phyloP scores from a whole-genome alignment of 805 yeast genomes.

The Ogataea methylovora region DNA sequence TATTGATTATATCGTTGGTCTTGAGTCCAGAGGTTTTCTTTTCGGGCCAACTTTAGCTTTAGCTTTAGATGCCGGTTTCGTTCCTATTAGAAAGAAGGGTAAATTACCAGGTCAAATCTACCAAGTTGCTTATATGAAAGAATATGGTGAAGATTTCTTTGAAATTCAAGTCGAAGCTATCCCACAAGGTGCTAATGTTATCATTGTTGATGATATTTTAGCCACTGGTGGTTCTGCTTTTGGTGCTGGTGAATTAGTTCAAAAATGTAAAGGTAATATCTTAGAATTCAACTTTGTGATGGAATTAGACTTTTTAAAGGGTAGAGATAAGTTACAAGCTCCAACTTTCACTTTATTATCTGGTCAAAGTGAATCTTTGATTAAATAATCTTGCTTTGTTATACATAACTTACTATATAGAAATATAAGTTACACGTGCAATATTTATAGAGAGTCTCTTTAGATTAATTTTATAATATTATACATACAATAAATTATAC shows the following conservation, averaged over 20 bases:
- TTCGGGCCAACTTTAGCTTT: slow-evolving; percentile 95
- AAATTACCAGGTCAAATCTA: slow-evolving; percentile 85
- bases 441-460: neutral
- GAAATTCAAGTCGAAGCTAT: slow-evolving; percentile 83
- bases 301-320: slow-evolving; percentile 93
- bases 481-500: slow-evolving; percentile 10
- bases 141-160: slow-evolving; percentile 85
- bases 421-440: neutral
- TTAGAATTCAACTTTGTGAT: slow-evolving; percentile 81
- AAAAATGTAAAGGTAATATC: slow-evolving; percentile 59
- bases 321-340: slow-evolving; percentile 78
- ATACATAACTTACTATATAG: neutral
- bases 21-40: slow-evolving; percentile 94
- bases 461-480: neutral
- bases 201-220: slow-evolving; percentile 91
- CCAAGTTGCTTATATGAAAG: slow-evolving; percentile 74
- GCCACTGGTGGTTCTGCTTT: slow-evolving; percentile 97
- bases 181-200: slow-evolving; percentile 70
- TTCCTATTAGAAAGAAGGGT: slow-evolving; percentile 93
- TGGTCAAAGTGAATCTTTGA: slow-evolving; percentile 60
- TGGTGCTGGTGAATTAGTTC: slow-evolving; percentile 85
- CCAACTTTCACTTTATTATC: slow-evolving; percentile 85
- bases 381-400: slow-evolving; percentile 2
- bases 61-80: slow-evolving; percentile 81
- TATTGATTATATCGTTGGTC: slow-evolving; percentile 86